Conservation (phyloP, 345 rosid species). For the Tarenaya hassleriana region DNA sequence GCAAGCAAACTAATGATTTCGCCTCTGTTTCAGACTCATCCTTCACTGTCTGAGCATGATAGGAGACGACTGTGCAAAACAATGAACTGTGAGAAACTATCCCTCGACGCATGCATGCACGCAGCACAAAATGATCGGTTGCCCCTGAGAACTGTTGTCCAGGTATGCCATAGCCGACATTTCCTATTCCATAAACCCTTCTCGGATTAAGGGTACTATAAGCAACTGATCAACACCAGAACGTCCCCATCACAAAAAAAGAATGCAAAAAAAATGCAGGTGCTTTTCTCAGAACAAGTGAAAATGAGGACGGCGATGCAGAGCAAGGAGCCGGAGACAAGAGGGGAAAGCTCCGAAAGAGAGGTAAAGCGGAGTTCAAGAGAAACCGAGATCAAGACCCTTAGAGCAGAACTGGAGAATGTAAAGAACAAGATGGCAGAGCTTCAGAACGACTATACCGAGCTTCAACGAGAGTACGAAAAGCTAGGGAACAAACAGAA, state of each 20-base stretch:
- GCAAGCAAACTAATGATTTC: neutral
- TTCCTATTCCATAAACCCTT: neutral
- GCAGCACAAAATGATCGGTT: constrained; percentile 93
- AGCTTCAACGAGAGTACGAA: constrained; percentile 56
- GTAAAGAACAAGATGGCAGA: constrained; percentile 52
- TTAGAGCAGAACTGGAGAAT: constrained; percentile 54
- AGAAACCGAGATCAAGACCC: constrained; percentile 40
- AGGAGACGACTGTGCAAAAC: constrained; percentile 63
- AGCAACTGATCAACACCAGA: constrained; percentile 2
- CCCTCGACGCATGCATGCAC: constrained; percentile 83
- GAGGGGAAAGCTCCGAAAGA: constrained; percentile 35
- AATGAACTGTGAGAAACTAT: constrained; percentile 70
- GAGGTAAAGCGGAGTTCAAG: constrained; percentile 38
- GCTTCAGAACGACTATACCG: constrained; percentile 55
- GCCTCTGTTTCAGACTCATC: constrained; percentile 56
- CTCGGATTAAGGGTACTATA: neutral
- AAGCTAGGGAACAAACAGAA: constrained; percentile 46
- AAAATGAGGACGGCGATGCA: constrained; percentile 68
- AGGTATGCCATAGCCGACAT: constrained; percentile 39
- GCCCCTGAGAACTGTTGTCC: constrained; percentile 72
- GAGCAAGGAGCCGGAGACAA: constrained; percentile 40
- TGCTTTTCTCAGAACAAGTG: constrained; percentile 68
- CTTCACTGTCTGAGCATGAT: constrained; percentile 60
- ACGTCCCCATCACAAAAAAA: constrained; percentile 1
- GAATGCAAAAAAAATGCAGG: constrained; percentile 43